Evolutionary conservation across 2,329 filamentous ascomycete species (phyloP).

Genomic region (Aspergillus thermomutatus): DNA sequence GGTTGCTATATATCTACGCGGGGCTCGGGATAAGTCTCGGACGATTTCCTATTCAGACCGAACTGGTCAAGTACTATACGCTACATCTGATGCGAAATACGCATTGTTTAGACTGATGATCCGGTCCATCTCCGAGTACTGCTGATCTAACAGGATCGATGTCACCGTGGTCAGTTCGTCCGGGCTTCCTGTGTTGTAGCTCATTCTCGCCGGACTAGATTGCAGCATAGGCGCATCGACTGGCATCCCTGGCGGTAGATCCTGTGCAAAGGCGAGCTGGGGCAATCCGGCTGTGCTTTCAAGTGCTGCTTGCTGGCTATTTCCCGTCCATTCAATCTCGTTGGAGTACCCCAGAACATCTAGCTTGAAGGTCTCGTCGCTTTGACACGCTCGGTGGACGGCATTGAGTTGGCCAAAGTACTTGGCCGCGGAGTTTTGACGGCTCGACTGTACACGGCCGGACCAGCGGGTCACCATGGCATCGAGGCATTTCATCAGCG

Average conservation of each 20-base stretch:
- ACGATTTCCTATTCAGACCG: too few relatives aligned
- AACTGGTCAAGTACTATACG: neutral
- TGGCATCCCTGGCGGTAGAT: neutral
- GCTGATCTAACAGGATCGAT: conserved; percentile 21
- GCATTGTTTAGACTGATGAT: conserved; percentile 18
- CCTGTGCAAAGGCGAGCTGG: neutral
- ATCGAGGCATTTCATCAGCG: conserved; percentile 19
- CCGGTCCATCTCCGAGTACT: conserved; percentile 26
- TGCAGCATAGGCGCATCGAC: neutral
- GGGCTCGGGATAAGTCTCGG: neutral
- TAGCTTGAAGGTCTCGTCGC: conserved; percentile 3
- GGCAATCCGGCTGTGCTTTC: neutral
- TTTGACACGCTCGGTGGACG: conserved; percentile 1
- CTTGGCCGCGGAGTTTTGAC: neutral
- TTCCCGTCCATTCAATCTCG: conserved; percentile 5
- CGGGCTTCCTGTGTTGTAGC: conserved; percentile 1
- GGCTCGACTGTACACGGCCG: conserved; percentile 1
- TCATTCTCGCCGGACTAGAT: neutral
- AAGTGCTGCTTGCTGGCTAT: neutral
- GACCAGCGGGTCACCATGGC: conserved; percentile 18
- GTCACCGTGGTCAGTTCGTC: conserved; percentile 23
- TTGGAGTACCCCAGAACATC: conserved; percentile 9
- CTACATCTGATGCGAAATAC: neutral
- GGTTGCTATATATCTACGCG: neutral
- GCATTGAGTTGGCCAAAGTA: conserved; percentile 3